These are phyloP conservation scores for Teratosphaeria zuluensis DNA, from an alignment of 2,329 filamentous ascomycete genomes.

Conservation along the genomic window DNA sequence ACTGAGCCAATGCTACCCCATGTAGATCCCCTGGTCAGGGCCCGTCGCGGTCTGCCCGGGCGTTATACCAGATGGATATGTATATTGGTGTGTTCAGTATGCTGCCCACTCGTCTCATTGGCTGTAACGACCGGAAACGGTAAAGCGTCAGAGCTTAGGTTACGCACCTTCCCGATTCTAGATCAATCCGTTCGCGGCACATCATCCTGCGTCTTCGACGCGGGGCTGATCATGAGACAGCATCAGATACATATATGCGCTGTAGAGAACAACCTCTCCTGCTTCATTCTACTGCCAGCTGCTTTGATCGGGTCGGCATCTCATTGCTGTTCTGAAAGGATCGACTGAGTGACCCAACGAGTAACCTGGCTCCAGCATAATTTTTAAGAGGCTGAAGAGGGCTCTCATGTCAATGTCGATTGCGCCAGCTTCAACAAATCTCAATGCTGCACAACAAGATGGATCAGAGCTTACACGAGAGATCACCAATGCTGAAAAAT, in stretches of 20 bases:
- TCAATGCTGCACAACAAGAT: neutral
- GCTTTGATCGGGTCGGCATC: neutral
- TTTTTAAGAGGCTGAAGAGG: neutral
- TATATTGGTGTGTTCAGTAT: no score
- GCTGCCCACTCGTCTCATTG: no score
- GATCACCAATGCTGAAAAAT: slow-evolving; percentile 46
- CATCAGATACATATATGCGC: neutral
- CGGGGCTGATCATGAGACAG: neutral
- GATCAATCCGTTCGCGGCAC: neutral
- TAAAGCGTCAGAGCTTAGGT: neutral
- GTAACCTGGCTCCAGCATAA: neutral
- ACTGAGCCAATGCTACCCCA: no score
- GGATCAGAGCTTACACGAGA: slow-evolving; percentile 19
- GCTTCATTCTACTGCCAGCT: neutral
- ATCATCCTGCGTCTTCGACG: neutral
- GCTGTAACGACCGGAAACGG: no score
- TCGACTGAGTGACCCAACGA: neutral
- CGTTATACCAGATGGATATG: no score
- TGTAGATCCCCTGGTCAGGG: no score
- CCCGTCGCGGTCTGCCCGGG: no score
- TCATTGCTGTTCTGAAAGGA: no score
- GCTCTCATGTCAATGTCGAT: neutral
- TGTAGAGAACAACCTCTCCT: neutral
- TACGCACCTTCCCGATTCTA: neutral
- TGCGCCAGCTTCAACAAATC: neutral